A percentile compares a stretch with the other conserved stretches of the same genome.
Evolutionary conservation across 2,329 filamentous ascomycete species (phyloP).

Genomic region (Lasiodiplodia theobromae): DNA sequence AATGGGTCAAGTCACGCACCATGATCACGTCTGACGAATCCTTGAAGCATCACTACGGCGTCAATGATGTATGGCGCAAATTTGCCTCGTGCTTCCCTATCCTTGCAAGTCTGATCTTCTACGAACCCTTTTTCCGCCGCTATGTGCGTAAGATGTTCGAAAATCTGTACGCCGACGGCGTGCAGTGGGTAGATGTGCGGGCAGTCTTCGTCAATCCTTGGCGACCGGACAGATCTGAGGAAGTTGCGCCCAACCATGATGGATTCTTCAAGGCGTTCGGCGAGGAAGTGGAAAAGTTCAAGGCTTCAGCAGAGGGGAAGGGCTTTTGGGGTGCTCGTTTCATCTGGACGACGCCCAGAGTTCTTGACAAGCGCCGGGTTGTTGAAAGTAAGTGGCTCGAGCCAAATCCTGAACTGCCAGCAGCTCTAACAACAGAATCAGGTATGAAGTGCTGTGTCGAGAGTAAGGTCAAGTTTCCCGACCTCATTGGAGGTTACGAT

Average conservation of each 20-base stretch:
- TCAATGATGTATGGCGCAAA: conserved; percentile 84
- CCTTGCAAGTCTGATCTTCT: conserved; percentile 77
- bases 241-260: conserved; percentile 70
- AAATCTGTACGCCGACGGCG: conserved; percentile 78
- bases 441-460: conserved; percentile 86
- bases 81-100: conserved; percentile 78
- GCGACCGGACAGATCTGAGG: conserved; percentile 68
- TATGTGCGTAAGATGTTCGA: conserved; percentile 76
- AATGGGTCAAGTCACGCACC: conserved; percentile 77
- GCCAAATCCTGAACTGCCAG: too few species aligned
- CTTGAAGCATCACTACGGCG: conserved; percentile 80
- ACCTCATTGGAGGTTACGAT: conserved; percentile 86
- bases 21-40: conserved; percentile 76
- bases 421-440: conserved; percentile 32
- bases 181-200: conserved; percentile 84
- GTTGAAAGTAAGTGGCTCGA: conserved; percentile 62
- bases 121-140: conserved; percentile 85
- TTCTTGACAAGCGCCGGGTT: conserved; percentile 68
- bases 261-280: conserved; percentile 76
- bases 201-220: conserved; percentile 77
- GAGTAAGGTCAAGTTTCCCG: conserved; percentile 79
- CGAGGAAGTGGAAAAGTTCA: conserved; percentile 81
- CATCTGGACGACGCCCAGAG: conserved; percentile 82
- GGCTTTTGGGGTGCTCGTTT: conserved; percentile 84
- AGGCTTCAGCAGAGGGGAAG: conserved; percentile 71